These are phyloP conservation scores for Metschnikowia dekortorum DNA, from an alignment of 805 yeast species.

Conservation along the genomic window DNA sequence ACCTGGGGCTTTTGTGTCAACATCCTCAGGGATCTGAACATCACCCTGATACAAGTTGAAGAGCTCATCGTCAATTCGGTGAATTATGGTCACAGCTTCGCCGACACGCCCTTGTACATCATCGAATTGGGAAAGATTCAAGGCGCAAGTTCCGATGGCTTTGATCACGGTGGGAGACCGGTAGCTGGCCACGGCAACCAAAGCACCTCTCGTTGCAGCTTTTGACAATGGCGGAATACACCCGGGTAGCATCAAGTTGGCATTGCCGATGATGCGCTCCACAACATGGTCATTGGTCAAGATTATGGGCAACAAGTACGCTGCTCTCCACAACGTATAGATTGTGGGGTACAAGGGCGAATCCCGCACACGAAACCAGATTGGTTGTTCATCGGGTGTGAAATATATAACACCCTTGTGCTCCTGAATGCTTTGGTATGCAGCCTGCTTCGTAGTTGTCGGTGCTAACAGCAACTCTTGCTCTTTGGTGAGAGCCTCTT, in stretches of 20 bases:
- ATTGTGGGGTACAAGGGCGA: slow-evolving; percentile 62
- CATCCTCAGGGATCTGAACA: slow-evolving; percentile 25
- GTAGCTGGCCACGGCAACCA: slow-evolving; percentile 69
- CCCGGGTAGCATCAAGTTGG: slow-evolving; percentile 77
- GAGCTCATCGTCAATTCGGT: slow-evolving; percentile 63
- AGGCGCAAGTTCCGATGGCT: slow-evolving; percentile 65
- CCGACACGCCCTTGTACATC: slow-evolving; percentile 65
- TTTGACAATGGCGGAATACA: slow-evolving; percentile 56
- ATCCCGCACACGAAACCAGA: slow-evolving; percentile 66
- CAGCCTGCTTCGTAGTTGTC: slow-evolving; percentile 54
- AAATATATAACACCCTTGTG: slow-evolving; percentile 61
- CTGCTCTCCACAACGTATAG: slow-evolving; percentile 66
- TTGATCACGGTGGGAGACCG: slow-evolving; percentile 56
- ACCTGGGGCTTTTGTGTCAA: slow-evolving; percentile 9
- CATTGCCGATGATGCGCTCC: slow-evolving; percentile 68
- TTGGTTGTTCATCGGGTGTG: slow-evolving; percentile 59
- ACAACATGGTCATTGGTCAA: slow-evolving; percentile 73
- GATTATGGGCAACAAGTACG: slow-evolving; percentile 61
- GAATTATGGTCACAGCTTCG: slow-evolving; percentile 71
- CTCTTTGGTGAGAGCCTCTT: slow-evolving; percentile 37
- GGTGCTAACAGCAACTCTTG: slow-evolving; percentile 45
- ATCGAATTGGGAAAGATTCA: slow-evolving; percentile 42
- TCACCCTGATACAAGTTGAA: slow-evolving; percentile 48
- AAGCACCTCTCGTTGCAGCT: slow-evolving; percentile 43
- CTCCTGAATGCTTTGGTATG: slow-evolving; percentile 51